Evolutionary conservation across 495 filamentous ascomycete species (phyloP).

Genomic region (Penicillium ucsense): DNA sequence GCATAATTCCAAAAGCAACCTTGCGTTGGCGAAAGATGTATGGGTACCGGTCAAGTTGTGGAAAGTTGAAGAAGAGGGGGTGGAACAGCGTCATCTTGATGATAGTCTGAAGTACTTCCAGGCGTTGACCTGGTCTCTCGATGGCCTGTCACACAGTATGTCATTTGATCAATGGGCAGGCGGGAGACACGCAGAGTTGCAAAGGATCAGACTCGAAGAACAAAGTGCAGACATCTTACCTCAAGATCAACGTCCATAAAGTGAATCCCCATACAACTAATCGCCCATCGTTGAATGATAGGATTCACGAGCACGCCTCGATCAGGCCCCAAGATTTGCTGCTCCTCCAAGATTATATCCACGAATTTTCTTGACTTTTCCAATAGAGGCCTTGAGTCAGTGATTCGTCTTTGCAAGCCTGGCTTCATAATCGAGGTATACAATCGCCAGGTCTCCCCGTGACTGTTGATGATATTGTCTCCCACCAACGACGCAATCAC

Average conservation of each 20-base stretch:
- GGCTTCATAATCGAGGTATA: slow-evolving; percentile 31
- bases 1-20: slow-evolving; percentile 17
- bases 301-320: slow-evolving; percentile 12
- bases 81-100: slow-evolving; percentile 28
- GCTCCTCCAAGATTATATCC: slow-evolving; percentile 11
- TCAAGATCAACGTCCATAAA: slow-evolving; percentile 18
- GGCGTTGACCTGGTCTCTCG: slow-evolving; percentile 11
- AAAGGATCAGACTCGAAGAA: neutral
- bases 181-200: no score
- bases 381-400: slow-evolving; percentile 12
- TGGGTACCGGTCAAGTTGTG: slow-evolving; percentile 23
- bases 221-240: slow-evolving; percentile 2
- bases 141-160: neutral
- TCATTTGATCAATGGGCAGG: neutral
- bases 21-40: slow-evolving; percentile 16
- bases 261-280: slow-evolving; percentile 18
- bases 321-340: neutral
- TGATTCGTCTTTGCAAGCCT: slow-evolving; percentile 22
- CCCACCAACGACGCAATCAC: slow-evolving; percentile 30
- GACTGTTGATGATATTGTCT: slow-evolving; percentile 29
- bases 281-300: slow-evolving; percentile 18
- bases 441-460: slow-evolving; percentile 24
- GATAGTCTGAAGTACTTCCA: slow-evolving; percentile 19
- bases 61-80: slow-evolving; percentile 31
- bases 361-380: slow-evolving; percentile 14